These are phyloP conservation scores for Russula olivacea DNA, from an alignment of 768 basidiomycete genomes.

Conservation along the genomic window DNA sequence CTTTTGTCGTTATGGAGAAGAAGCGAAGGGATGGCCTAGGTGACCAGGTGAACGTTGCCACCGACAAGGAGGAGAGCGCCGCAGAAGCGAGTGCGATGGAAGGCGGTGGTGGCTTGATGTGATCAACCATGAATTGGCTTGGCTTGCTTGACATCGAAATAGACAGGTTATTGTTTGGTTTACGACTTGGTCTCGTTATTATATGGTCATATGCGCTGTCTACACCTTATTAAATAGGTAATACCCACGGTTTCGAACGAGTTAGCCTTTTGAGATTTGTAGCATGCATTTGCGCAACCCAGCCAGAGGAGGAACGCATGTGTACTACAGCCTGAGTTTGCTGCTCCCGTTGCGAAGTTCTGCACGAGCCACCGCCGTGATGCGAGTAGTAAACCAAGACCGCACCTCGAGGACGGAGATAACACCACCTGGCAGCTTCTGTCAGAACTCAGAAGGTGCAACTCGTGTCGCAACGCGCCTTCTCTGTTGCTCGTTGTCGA, in stretches of 20 bases:
- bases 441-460: too few species aligned
- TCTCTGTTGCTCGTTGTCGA: too few species aligned
- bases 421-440: too few species aligned
- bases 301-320: not conserved
- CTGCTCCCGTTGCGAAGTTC: too few species aligned
- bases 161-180: not conserved
- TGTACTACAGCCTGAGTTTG: too few species aligned
- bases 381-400: too few species aligned
- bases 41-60: slow-evolving; percentile 24
- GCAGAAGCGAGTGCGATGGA: slow-evolving; percentile 28
- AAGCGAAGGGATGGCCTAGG: slow-evolving; percentile 39
- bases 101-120: slow-evolving; percentile 25
- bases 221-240: not conserved
- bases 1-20: slow-evolving; percentile 53
- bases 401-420: too few species aligned
- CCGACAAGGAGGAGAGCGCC: slow-evolving; percentile 24
- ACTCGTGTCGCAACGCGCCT: too few species aligned
- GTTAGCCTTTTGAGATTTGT: not conserved
- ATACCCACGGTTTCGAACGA: not conserved
- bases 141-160: not conserved
- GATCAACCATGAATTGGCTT: not conserved
- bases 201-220: not conserved
- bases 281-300: not conserved
- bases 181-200: not conserved
- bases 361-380: too few species aligned